Conservation (phyloP, 495 filamentous ascomycete genomes). For the Pseudevernia furfuracea region DNA sequence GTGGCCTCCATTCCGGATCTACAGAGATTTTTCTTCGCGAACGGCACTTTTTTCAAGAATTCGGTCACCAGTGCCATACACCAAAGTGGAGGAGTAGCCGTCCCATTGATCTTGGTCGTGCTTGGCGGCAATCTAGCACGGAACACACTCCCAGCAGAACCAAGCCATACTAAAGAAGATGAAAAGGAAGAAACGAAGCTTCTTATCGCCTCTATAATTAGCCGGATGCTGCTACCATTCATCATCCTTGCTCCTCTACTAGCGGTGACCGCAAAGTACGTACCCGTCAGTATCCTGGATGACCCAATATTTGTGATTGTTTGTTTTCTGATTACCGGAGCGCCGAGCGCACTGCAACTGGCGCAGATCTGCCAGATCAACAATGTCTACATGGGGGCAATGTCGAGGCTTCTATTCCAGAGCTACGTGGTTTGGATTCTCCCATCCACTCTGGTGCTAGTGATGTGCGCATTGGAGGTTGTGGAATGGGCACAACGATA, state of each 20-base stretch:
- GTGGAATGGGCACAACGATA: conserved; percentile 69
- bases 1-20: conserved; percentile 84
- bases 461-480: conserved; percentile 86
- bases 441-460: conserved; percentile 82
- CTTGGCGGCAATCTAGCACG: conserved; percentile 83
- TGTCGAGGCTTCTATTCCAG: conserved; percentile 90
- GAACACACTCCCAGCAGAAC: conserved; percentile 57
- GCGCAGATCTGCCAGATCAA: conserved; percentile 99
- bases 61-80: conserved; percentile 81
- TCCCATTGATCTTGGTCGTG: conserved; percentile 93
- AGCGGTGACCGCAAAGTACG: conserved; percentile 82
- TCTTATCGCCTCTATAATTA: conserved; percentile 75
- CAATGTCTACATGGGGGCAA: conserved; percentile 84
- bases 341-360: conserved; percentile 87
- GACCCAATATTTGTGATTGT: conserved; percentile 98
- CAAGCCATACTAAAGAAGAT: conserved; percentile 50
- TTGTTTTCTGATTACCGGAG: conserved; percentile 90
- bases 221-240: conserved; percentile 87
- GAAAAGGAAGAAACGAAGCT: conserved; percentile 67
- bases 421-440: conserved; percentile 98
- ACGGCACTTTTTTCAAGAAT: conserved; percentile 86
- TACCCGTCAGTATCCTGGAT: conserved; percentile 88
- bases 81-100: conserved; percentile 82
- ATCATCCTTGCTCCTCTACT: conserved; percentile 90
- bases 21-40: conserved; percentile 77